Evolutionary conservation across 352 stramenopile species (phyloP).

Genomic region (Globisporangium camurandrum): DNA sequence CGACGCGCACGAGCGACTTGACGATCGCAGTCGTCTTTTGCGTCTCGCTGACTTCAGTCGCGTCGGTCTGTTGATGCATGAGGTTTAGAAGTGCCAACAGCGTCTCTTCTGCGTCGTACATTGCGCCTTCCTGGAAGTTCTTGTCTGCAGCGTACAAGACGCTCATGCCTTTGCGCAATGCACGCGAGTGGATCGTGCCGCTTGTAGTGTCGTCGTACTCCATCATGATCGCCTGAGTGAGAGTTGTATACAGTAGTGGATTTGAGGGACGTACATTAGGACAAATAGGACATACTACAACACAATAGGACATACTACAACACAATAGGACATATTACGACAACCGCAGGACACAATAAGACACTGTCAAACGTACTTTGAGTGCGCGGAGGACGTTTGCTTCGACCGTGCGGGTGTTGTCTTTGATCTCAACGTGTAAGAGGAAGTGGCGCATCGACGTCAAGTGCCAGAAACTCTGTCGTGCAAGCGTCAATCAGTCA

Average conservation of each 20-base stretch:
- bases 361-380: constrained; percentile 27
- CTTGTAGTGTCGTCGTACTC: constrained; percentile 82
- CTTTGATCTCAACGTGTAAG: constrained; percentile 82
- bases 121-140: constrained; percentile 82
- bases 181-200: constrained; percentile 64
- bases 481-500: no score
- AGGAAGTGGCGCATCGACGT: constrained; percentile 82
- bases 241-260: background rate
- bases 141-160: constrained; percentile 79
- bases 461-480: constrained; percentile 90
- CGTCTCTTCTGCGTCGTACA: constrained; percentile 84
- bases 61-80: constrained; percentile 81
- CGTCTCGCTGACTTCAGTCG: constrained; percentile 63
- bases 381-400: constrained; percentile 70
- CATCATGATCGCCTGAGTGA: constrained; percentile 58
- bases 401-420: constrained; percentile 55
- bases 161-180: constrained; percentile 77
- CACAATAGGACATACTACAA: no score
- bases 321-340: no score
- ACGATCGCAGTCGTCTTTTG: constrained; percentile 71
- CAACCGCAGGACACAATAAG: no score
- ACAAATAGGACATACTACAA: no score
- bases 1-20: constrained; percentile 58
- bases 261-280: no score
- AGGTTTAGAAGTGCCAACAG: constrained; percentile 76